Conservation (phyloP, 306 rosid species). For the Hippophae gyantsensis region DNA sequence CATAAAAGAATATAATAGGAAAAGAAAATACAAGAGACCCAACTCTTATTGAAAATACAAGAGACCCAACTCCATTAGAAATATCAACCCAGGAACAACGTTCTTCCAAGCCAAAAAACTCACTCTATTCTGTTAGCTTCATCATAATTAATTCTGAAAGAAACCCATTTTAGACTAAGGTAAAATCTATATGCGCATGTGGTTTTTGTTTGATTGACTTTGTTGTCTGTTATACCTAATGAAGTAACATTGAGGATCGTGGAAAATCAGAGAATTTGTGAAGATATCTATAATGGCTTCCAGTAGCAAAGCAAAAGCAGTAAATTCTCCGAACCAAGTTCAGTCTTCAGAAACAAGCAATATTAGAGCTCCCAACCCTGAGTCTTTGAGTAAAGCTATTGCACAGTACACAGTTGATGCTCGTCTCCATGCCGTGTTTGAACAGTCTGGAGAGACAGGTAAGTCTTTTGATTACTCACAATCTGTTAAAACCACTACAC, state of each 20-base stretch:
- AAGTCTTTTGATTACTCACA: conserved; percentile 61
- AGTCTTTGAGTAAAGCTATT: conserved; percentile 61
- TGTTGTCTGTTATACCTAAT: neutral
- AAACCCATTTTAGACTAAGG: neutral
- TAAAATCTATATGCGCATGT: neutral
- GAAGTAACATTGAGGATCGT: neutral
- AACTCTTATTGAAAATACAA: too few species aligned
- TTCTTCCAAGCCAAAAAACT: neutral
- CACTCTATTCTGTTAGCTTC: neutral
- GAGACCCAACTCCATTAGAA: too few species aligned
- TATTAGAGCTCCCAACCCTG: conserved; percentile 23
- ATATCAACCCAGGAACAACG: too few species aligned
- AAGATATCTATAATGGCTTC: conserved; percentile 30
- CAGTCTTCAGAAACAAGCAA: conserved; percentile 33
- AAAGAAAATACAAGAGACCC: neutral
- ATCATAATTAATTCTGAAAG: neutral
- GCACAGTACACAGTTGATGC: conserved; percentile 96
- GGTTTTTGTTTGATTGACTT: neutral
- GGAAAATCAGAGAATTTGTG: neutral
- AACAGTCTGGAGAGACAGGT: conserved; percentile 69
- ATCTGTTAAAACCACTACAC: conserved; percentile 25
- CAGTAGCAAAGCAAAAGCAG: conserved; percentile 21
- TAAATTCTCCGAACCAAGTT: conserved; percentile 22
- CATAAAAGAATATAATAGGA: neutral
- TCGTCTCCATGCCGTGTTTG: conserved; percentile 82